phyloP scores from a whole-genome alignment of 2,329 filamentous ascomycete species.

The Aspergillus udagawae region DNA sequence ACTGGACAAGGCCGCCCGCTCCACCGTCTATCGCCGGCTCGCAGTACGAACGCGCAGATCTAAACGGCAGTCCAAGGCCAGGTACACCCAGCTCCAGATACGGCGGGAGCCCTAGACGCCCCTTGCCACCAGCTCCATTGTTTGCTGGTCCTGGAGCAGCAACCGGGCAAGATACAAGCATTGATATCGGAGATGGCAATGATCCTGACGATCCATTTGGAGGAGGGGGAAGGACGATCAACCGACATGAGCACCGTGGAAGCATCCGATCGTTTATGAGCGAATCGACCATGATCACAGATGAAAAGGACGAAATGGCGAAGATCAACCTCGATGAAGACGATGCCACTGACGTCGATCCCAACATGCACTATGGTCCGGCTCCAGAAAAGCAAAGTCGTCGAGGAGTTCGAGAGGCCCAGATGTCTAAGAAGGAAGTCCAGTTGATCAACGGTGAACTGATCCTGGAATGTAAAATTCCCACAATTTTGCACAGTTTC shows the following conservation, averaged over 20 bases:
- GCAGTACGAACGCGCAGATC: conserved; percentile 78
- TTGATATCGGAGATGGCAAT: conserved; percentile 54
- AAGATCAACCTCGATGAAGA: conserved; percentile 45
- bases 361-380: conserved; percentile 70
- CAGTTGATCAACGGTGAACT: conserved; percentile 96
- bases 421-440: conserved; percentile 91
- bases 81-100: conserved; percentile 88
- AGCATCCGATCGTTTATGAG: conserved; percentile 59
- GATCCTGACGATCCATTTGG: conserved; percentile 76
- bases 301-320: conserved; percentile 44
- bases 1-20: conserved; percentile 69
- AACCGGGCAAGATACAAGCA: conserved; percentile 37
- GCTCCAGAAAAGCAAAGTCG: conserved; percentile 84
- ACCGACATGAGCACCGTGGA: conserved; percentile 52
- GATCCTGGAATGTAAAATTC: conserved; percentile 97
- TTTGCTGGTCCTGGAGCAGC: conserved; percentile 59
- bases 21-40: conserved; percentile 60
- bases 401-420: conserved; percentile 77
- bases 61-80: conserved; percentile 85
- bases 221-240: conserved; percentile 32
- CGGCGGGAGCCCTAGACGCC: conserved; percentile 79
- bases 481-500: conserved; percentile 96
- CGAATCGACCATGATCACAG: conserved; percentile 55
- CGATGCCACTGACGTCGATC: conserved; percentile 48
- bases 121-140: conserved; percentile 81